Base-by-base conservation (phyloP, 2,329 filamentous ascomycete genomes). In the Curvularia hawaiiensis region DNA sequence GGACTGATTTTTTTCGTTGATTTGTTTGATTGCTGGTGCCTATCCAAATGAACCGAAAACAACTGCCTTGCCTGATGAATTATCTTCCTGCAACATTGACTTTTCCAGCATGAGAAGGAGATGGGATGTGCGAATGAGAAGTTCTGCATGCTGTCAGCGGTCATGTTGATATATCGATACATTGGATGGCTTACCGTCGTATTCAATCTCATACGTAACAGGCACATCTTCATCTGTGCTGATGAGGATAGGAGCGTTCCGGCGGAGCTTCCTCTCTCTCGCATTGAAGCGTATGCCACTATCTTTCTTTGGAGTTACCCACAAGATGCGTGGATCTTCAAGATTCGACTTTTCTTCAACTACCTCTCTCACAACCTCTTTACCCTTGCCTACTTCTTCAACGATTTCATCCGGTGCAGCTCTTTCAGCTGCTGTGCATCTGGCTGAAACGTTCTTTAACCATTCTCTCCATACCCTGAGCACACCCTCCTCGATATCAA, bases 381-480 rank as follows among this genome's bases (percentile, higher is more conserved):
- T 72, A 5, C 63, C 69, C 48, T 69, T 71, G 11, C 62, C 54
- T 52, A 66, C 59, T 30, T 62, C 57, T 49, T 66, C 66, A 54
- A 64, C 65, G 50, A 69, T 60, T 59, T 76, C 66, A 7, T 45
- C 44, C 47, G 35, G 28, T 6, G 50, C n/a, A 9, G 49, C 47
- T 33, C 47, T 31, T 46, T 53, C 62, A 35, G 16, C 67, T 53
- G 51, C 65, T 63, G 26, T 58, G 49, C 50, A 50, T 30, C 44
- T 66, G 9, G 60, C 68, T 60, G 65, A 73, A 48, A 78, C 79
- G 26, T 80, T 75, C 6, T 80, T 80, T 35, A 95, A 78, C 90
- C 91, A 95, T 16, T 88, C 79, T 51, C 90, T 83, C 82, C 87
- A 93, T 0, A 95, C 80, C 28, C 90, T 83, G 39, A 92, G 79